Evolutionary conservation across 257 asterid species (phyloP), one percentile per base, ranked within the genome.

Genomic region (Lithospermum erythrorhizon): DNA sequence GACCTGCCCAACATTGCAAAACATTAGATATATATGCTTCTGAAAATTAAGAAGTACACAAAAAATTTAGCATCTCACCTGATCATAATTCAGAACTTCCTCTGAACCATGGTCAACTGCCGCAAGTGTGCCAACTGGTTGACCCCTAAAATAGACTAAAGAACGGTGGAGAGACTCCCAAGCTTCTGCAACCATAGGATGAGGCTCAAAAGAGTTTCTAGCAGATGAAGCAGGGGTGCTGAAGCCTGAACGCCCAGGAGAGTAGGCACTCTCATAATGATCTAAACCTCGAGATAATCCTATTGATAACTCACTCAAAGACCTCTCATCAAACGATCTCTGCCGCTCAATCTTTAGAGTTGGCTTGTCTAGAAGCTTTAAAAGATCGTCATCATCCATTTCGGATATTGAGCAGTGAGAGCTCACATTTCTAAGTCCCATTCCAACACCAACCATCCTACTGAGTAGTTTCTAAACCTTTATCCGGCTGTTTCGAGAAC

Each of bases 61-160:
- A 63, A 24, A 27, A 41, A 41, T 14, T 41, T 35, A 14, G 49
- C 17, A 41, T 23, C 29, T 63, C 68, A 86, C 95, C 94, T 84
- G 95, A 75, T 87, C 95, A 70, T 87, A 87, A 61, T 87, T 87
- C 55, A 87, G 71, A 67, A 87, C 90, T 72, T 87, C 95, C 74
- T 87, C 95, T 1, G 90, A 79, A 54, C 86, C 84, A 75, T 87
- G 94, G 72, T 87, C 95, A 73, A 70, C 76, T 53, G 95, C 95
- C 27, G 95, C 95, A 61, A 87, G 84, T 10, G 94, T 87, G 56
- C 95, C 95, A 59, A 87, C 95, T 2, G 95, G 95, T 24, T 87
- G 94, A 22, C 75, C 79, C n/a, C 94, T 66, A 23, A 87, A 87
- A 68, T 70, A 67, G 54, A 87, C 94, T 75, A 87, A 27, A 0